These are phyloP conservation scores for Aeschynomene evenia DNA, from an alignment of 306 rosid species.

Conservation along the genomic window DNA sequence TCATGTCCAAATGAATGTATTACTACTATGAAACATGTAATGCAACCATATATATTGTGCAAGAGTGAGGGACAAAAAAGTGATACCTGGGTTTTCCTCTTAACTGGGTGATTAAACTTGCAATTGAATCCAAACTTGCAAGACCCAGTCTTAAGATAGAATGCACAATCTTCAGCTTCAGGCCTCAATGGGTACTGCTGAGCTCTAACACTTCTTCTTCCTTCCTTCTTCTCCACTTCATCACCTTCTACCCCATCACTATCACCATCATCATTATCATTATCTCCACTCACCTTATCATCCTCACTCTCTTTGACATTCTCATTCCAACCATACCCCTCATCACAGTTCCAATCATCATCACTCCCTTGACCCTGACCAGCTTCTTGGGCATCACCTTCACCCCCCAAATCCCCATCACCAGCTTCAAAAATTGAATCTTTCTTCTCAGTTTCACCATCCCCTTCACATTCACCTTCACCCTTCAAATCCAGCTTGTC, in stretches of 20 bases:
- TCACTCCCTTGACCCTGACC: constrained; percentile 22
- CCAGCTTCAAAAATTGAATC: constrained; percentile 30
- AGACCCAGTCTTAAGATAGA: constrained; percentile 76
- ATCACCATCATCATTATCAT: not conserved
- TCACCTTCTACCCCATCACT: constrained; percentile 22
- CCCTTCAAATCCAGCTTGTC: constrained; percentile 38
- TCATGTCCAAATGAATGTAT: not conserved
- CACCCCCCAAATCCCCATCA: constrained; percentile 18
- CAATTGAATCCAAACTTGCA: constrained; percentile 89
- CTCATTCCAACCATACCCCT: constrained; percentile 29
- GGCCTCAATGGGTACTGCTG: constrained; percentile 78
- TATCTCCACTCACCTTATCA: constrained; percentile 14
- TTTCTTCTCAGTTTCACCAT: constrained; percentile 20
- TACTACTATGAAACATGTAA: not conserved
- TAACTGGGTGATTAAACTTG: constrained; percentile 84
- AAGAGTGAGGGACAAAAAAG: not conserved
- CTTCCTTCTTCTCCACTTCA: constrained; percentile 38
- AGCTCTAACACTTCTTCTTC: constrained; percentile 28
- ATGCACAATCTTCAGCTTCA: constrained; percentile 87
- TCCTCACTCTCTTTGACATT: constrained; percentile 35
- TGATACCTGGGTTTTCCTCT: constrained; percentile 58
- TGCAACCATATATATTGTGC: not conserved
- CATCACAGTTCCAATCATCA: constrained; percentile 26
- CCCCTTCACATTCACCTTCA: not conserved
- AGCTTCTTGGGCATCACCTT: constrained; percentile 34